Evolutionary conservation across 2,329 filamentous ascomycete species (phyloP).

Genomic region (Gnomoniopsis sp.): DNA sequence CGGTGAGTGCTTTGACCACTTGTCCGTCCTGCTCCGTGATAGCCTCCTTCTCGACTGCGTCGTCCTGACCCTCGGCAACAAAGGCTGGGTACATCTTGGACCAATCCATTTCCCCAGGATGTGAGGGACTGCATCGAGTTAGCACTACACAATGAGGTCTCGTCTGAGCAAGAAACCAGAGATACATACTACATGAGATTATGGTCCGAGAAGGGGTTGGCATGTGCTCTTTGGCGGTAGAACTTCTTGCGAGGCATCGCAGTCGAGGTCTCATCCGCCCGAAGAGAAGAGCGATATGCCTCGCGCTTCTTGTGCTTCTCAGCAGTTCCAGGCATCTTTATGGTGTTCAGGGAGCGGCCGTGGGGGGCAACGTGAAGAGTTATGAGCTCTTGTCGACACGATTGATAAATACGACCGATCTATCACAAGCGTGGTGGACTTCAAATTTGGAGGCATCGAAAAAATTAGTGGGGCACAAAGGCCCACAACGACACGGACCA

Average conservation of each 20-base stretch:
- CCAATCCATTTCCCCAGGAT: slow-evolving; percentile 89
- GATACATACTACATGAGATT: slow-evolving; percentile 66
- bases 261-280: slow-evolving; percentile 45
- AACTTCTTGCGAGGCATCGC: slow-evolving; percentile 89
- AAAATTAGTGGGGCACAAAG: slow-evolving; percentile 4
- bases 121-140: slow-evolving; percentile 59
- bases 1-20: slow-evolving; percentile 17
- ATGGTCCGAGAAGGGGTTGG: slow-evolving; percentile 97
- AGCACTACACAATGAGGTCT: not conserved
- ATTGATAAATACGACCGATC: not conserved
- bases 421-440: slow-evolving; percentile 4
- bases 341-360: not conserved
- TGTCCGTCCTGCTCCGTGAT: slow-evolving; percentile 10
- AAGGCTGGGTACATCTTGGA: slow-evolving; percentile 76
- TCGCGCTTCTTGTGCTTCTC: slow-evolving; percentile 62
- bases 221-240: slow-evolving; percentile 93
- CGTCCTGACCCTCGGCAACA: slow-evolving; percentile 37
- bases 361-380: not conserved
- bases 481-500: not conserved
- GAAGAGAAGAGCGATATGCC: slow-evolving; percentile 56
- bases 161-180: not conserved
- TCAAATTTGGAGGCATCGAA: slow-evolving; percentile 9
- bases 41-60: slow-evolving; percentile 17
- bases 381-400: not conserved
- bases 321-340: slow-evolving; percentile 2